Evolutionary conservation across 2,329 filamentous ascomycete genomes (phyloP).

Genomic region (Penicillium sp.): DNA sequence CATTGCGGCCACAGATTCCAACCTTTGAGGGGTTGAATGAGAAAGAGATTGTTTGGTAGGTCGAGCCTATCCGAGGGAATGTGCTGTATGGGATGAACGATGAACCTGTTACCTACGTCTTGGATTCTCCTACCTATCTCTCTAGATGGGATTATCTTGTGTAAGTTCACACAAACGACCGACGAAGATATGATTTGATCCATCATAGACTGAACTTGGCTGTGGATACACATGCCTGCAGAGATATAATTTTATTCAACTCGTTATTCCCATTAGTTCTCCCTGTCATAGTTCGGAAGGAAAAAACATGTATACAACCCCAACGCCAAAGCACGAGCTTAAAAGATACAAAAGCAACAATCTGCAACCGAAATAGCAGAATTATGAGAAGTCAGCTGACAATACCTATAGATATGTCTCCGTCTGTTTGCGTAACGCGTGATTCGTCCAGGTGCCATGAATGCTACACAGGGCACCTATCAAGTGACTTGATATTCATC

Average conservation of each 20-base stretch:
- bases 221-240: neutral
- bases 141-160: neutral
- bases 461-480: neutral
- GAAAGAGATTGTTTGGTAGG: constrained; percentile 38
- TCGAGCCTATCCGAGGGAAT: constrained; percentile 4
- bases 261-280: constrained; percentile 11
- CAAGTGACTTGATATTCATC: constrained; percentile 14
- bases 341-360: constrained; percentile 1
- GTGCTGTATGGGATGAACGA: constrained; percentile 17
- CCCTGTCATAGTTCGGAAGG: neutral
- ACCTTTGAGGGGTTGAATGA: constrained; percentile 36
- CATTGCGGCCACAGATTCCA: constrained; percentile 42
- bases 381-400: neutral
- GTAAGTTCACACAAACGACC: constrained; percentile 9
- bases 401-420: neutral
- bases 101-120: neutral
- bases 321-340: constrained; percentile 2
- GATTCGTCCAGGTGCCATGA: neutral
- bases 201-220: neutral
- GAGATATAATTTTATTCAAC: neutral
- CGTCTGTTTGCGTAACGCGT: neutral
- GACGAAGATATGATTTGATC: constrained; percentile 15
- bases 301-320: constrained; percentile 6
- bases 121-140: neutral
- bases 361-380: neutral